Evolutionary conservation across 2,329 filamentous ascomycete species (phyloP).

Genomic region (Fusarium floridanum): DNA sequence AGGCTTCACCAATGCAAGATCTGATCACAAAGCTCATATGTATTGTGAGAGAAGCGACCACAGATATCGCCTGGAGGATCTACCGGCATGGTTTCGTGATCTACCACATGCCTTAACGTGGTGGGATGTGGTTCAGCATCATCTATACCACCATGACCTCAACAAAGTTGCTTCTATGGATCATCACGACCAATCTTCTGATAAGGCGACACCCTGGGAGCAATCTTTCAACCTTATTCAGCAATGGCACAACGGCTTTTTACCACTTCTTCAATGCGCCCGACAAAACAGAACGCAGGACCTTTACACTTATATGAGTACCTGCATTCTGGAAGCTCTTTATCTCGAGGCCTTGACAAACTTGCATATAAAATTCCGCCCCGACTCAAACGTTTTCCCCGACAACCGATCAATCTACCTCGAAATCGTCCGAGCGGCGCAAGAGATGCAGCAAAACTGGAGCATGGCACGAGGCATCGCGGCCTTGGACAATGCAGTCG

Average conservation of each 20-base stretch:
- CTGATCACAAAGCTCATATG: conserved; percentile 7
- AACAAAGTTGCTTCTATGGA: neutral
- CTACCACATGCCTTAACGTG: conserved; percentile 29
- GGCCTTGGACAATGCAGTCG: conserved; percentile 34
- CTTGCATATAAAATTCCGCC: conserved; percentile 18
- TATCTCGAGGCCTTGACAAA: conserved; percentile 36
- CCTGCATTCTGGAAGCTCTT: conserved; percentile 37
- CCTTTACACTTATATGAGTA: conserved; percentile 24
- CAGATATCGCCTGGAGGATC: conserved; percentile 22
- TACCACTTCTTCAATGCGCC: conserved; percentile 24
- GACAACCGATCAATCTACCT: conserved; percentile 33
- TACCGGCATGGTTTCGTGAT: conserved; percentile 35
- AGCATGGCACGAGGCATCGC: neutral
- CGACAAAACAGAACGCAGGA: conserved; percentile 13
- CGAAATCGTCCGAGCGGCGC: conserved; percentile 33
- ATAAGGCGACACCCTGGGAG: conserved; percentile 16
- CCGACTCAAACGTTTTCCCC: conserved; percentile 28
- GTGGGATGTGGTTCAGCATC: conserved; percentile 38
- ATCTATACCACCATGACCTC: conserved; percentile 17
- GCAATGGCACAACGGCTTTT: conserved; percentile 35
- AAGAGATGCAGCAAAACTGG: conserved; percentile 12
- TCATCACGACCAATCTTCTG: neutral
- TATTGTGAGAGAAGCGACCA: conserved; percentile 15
- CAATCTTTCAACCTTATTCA: conserved; percentile 16
- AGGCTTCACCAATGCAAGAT: conserved; percentile 11